Base-by-base conservation (phyloP, 495 filamentous ascomycete genomes). In the Opeltia flavorubescens region DNA sequence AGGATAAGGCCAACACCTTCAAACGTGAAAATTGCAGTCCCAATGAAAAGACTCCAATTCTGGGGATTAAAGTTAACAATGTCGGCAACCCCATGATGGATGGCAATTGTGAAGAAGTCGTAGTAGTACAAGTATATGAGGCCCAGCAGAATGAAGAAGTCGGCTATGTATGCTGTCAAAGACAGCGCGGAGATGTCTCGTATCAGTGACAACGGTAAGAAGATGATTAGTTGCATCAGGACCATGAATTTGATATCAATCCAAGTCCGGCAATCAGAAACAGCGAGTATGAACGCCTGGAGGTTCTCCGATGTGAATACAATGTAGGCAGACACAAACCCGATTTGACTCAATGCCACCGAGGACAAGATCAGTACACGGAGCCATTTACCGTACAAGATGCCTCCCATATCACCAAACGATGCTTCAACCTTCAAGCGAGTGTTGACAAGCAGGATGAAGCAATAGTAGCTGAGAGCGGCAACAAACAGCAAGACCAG, bases 1-100 rank as follows among this genome's bases (percentile, higher is more conserved):
- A 98, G 95, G 64, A 98, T 94, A n/a, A 98, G 75, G 17, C 91
- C 91, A 52, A 98, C 88, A 17, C 91, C 91, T 59, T 98, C 91
- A 53, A 95, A 98, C 4, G 91, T 98, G 68, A 98, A 98, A 54
- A 98, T 95, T 17, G 91, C 93, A 6, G 91, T 96, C 53, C 91
- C 91, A 55, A 98, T 95, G 62, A 96, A 95, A 28, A 96, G 76
- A 0, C 89, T 94, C 91, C 91, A 98, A 55, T 83, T 77, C 18
- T 79, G 72, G 3, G 78, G 64, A 66, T 98, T 98, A 71, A 98
- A 95, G 49, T 77, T 65, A 46, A 78, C 70, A 54, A 96, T 83
- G 59, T 96, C 91, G 0, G 86, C 71, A 11, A 93, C 61, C 6
- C 89, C 89, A 35, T 83, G 63, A n/a, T 82, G 78, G 39, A 60